These are phyloP conservation scores for Eragrostis nindensis DNA, from an alignment of 176 grass and related monocot genomes.

Conservation along the genomic window DNA sequence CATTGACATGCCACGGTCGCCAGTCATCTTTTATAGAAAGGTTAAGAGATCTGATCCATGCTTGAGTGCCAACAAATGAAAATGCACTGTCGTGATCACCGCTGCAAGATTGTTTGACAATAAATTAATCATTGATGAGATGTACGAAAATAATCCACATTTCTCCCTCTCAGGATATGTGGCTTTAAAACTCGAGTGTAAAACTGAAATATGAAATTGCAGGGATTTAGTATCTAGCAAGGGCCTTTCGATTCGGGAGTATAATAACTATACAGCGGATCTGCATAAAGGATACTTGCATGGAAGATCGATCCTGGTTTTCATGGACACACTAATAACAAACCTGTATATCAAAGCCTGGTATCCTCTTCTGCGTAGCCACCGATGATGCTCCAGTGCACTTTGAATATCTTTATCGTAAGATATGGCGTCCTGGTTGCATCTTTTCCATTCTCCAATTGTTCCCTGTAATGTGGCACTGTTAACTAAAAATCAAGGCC, in stretches of 20 bases:
- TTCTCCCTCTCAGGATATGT: too few relatives aligned
- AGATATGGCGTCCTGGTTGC: neutral
- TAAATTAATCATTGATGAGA: neutral
- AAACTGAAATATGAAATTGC: too few relatives aligned
- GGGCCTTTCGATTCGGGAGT: too few relatives aligned
- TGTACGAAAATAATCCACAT: too few relatives aligned
- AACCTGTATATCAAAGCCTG: constrained; percentile 62
- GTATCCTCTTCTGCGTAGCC: constrained; percentile 47
- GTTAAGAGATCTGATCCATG: constrained; percentile 65
- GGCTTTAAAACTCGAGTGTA: too few relatives aligned
- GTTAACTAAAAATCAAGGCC: neutral
- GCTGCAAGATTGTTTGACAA: constrained; percentile 2
- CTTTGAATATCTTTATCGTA: constrained; percentile 26
- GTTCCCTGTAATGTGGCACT: constrained; percentile 41
- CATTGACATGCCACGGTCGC: constrained; percentile 58
- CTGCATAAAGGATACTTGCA: neutral
- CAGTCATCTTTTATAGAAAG: constrained; percentile 50
- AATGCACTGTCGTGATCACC: constrained; percentile 59
- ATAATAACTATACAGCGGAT: too few relatives aligned
- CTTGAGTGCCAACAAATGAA: constrained; percentile 43
- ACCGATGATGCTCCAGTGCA: constrained; percentile 44
- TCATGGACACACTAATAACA: neutral
- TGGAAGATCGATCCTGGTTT: neutral
- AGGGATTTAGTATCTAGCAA: neutral
- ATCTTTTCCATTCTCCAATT: constrained; percentile 42